Conservation (phyloP, 2,329 filamentous ascomycete species). For the Diaporthe sp. region DNA sequence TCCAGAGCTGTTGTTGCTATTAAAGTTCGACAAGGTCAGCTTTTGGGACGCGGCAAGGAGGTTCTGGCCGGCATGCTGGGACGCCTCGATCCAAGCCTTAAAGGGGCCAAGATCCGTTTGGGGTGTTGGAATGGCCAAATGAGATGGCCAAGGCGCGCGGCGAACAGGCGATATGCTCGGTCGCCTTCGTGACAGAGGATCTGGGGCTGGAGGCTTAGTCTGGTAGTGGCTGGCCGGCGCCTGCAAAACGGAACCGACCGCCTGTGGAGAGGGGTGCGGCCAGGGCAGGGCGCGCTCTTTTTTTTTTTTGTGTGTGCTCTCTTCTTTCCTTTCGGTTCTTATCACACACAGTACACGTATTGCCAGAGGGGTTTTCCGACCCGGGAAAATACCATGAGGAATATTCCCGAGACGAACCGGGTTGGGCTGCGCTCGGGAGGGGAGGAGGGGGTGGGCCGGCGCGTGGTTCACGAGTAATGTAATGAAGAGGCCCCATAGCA, state of each 20-base stretch:
- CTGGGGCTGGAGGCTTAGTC: constrained; percentile 35
- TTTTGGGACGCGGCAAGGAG: not conserved
- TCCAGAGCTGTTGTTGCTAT: not conserved
- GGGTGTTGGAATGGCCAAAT: constrained; percentile 12
- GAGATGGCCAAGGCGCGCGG: constrained; percentile 32
- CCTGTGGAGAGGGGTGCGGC: constrained; percentile 14
- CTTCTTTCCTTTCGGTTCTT: constrained; percentile 10
- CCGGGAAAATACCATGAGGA: constrained; percentile 23
- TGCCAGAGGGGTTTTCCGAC: constrained; percentile 8
- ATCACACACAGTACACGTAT: not conserved
- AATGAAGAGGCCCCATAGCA: constrained; percentile 12
- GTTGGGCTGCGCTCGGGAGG: constrained; percentile 31
- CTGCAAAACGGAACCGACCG: constrained; percentile 36
- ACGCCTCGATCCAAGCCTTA: constrained; percentile 18
- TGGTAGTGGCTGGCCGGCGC: constrained; percentile 37
- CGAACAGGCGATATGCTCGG: constrained; percentile 17
- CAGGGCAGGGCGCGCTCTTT: not conserved
- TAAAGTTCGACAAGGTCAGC: constrained; percentile 1
- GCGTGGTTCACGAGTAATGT: constrained; percentile 40
- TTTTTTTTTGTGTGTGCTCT: not conserved
- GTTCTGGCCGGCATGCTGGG: not conserved
- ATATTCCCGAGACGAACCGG: constrained; percentile 35
- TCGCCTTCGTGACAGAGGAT: constrained; percentile 22
- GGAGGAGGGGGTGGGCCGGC: constrained; percentile 15
- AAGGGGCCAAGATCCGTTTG: constrained; percentile 28